Base-by-base conservation (phyloP, 768 basidiomycete species). In the Kwoniella botswanensis region DNA sequence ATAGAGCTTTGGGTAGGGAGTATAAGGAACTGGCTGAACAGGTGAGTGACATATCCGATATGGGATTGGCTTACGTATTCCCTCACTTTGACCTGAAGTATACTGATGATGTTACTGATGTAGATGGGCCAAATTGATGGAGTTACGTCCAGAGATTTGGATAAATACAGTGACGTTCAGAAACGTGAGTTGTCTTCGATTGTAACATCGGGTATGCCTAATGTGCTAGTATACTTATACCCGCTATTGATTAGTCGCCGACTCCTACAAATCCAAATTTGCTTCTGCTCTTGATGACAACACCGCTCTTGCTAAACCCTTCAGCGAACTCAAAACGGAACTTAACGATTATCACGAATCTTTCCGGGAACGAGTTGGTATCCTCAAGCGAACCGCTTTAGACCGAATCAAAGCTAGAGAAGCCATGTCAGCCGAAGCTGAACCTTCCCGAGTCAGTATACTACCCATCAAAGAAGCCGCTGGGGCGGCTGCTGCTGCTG, bases 51-150 rank as follows among this genome's bases (percentile, higher is more conserved):
- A 35, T 35, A 3, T 9, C 35, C 3, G 7, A 4, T 35, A 35
- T 35, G 35, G 35, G 35, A 35, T 4, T 35, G 7, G 35, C 35
- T 9, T 35, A 4, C 35, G 6, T 35, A 35, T 4, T 35, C 35
- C 35, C 7, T 9, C 35, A 35, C 35, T 35, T 35, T 35, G 35
- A 35, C 3, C 7, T 4, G 35, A 35, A 35, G 35, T 35, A 35
- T 35, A 35, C 35, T 35, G 4, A 35, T 35, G 35, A 6, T 35
- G 35, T 6, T 6, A 35, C 35, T 35, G 6, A 35, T 35, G 35
- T 62, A 78, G 77, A 73, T 81, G 66, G 59, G 74, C 15, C 68
- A 68, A 63, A 68, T 78, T 41, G 76, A 79, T 41, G 82, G 73
- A 62, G 70, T 79, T 26, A 72, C 79, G 13, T 35, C 67, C 13